A percentile compares a stretch with the other conserved stretches of the same genome.
phyloP scores from a whole-genome alignment of 2,329 filamentous ascomycete genomes.

The Pochonia chlamydosporia region DNA sequence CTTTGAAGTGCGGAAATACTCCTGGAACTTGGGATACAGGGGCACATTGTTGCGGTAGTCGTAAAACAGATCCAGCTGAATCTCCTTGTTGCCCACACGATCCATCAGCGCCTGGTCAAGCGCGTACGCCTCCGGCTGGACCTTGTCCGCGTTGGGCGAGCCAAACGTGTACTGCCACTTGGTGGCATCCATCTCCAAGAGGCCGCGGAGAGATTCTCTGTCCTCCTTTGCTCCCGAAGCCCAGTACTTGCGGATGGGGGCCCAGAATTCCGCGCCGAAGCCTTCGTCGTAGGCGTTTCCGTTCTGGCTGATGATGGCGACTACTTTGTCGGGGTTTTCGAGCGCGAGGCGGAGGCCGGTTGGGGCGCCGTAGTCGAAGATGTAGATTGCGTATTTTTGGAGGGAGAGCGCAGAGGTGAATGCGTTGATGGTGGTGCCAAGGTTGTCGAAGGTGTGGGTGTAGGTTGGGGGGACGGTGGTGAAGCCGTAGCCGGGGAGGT shows the following conservation, averaged over 20 bases:
- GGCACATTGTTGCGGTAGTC: conserved; percentile 51
- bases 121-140: conserved; percentile 39
- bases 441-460: conserved; percentile 47
- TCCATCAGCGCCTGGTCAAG: conserved; percentile 48
- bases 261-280: conserved; percentile 44
- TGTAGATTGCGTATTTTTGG: conserved; percentile 46
- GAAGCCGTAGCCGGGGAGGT: conserved; percentile 56
- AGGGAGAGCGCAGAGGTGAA: conserved; percentile 44
- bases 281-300: conserved; percentile 57
- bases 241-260: conserved; percentile 41
- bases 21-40: conserved; percentile 50
- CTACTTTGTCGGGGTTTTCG: conserved; percentile 37
- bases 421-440: conserved; percentile 39
- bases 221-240: conserved; percentile 25
- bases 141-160: conserved; percentile 21
- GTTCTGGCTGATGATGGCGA: conserved; percentile 52
- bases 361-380: conserved; percentile 60
- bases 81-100: conserved; percentile 41
- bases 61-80: conserved; percentile 51
- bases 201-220: conserved; percentile 27
- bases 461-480: conserved; percentile 42
- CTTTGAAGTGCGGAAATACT: conserved; percentile 43
- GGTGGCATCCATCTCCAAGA: conserved; percentile 31
- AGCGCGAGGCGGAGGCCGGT: conserved; percentile 48
- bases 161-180: conserved; percentile 40